Conservation (phyloP, 1,284 basidiomycete genomes). For the Marasmius fiardii region DNA sequence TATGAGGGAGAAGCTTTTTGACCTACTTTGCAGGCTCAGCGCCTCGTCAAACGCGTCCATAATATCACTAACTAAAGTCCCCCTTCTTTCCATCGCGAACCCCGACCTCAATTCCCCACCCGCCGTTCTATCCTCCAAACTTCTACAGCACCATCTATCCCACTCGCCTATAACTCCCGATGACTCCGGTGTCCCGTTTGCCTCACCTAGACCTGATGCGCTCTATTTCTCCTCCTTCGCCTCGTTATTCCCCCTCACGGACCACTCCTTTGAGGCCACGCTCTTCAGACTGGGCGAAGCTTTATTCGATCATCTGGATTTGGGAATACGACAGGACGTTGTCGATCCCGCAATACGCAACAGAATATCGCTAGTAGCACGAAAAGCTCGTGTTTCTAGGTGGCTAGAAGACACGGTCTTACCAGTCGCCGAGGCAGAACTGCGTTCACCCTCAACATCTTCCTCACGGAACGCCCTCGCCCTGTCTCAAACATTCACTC, state of each 20-base stretch:
- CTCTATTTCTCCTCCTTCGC: slow-evolving; percentile 83
- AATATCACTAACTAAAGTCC: slow-evolving; percentile 45
- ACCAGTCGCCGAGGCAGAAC: slow-evolving; percentile 70
- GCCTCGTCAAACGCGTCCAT: slow-evolving; percentile 58
- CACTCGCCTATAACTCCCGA: slow-evolving; percentile 68
- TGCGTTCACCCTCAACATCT: slow-evolving; percentile 35
- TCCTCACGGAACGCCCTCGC: slow-evolving; percentile 40
- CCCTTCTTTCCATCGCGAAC: slow-evolving; percentile 32
- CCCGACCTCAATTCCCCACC: slow-evolving; percentile 21
- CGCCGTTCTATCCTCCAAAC: slow-evolving; percentile 51
- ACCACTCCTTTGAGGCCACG: slow-evolving; percentile 74
- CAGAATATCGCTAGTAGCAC: slow-evolving; percentile 61
- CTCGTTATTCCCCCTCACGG: slow-evolving; percentile 68
- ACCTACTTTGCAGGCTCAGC: slow-evolving; percentile 11
- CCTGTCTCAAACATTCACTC: slow-evolving; percentile 59
- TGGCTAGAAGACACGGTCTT: slow-evolving; percentile 85
- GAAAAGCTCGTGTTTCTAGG: slow-evolving; percentile 79
- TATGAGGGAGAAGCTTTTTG: slow-evolving; percentile 10
- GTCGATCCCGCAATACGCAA: slow-evolving; percentile 58
- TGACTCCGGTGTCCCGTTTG: slow-evolving; percentile 51
- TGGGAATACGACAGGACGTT: slow-evolving; percentile 50
- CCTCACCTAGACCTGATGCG: slow-evolving; percentile 35
- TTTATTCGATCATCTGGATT: slow-evolving; percentile 82
- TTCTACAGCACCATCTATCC: slow-evolving; percentile 79
- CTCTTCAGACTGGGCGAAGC: slow-evolving; percentile 89